Evolutionary conservation across 140 eudicot species (phyloP), one percentile per base, ranked within the genome.

Genomic region (Anethum foeniculum): DNA sequence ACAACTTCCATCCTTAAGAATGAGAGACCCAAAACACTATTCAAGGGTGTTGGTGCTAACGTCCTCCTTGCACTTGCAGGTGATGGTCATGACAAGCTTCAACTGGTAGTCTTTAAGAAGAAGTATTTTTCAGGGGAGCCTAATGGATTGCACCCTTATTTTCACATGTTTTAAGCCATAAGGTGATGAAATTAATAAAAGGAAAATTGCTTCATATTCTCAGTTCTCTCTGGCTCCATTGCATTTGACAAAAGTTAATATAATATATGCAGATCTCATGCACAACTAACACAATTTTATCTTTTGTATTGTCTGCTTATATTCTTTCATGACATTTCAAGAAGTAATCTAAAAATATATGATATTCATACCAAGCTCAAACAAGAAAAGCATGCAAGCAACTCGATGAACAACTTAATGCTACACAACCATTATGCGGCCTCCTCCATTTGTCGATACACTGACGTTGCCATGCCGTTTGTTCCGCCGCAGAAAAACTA

Each of bases 361-460:
- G 96, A 88, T 56, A 75, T 91, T 28, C 88, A 91, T 77, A 54
- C 84, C 83, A 74, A 88, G 77, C 41, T 91, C 11, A 88, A 88
- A 67, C 80, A 81, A 77, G 83, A 90, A 49, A 89, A 92, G 67
- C 4, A 88, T 25, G 94, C 90, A 28, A 82, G 88, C 82, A 88
- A 90, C 60, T 86, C 95, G 79, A 79, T 90, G 68, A 83, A 80
- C 85, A 82, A 85, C 83, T 87, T 87, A 49, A 82, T 84, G 28
- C 88, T 88, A 47, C 90, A 87, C 71, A 93, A 89, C 85, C 93
- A 86, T 83, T 71, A 85, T 77, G 52, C 87, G 56, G 82, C 90
- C 82, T 44, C 65, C 88, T 78, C 89, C 78, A 80, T 87, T 14
- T 93, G 97, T 80, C 87, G 87, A 25, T 84, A 91, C 18, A 78